These are phyloP conservation scores for Pleurotus giganteus DNA, from an alignment of 768 basidiomycete genomes.

Conservation along the genomic window DNA sequence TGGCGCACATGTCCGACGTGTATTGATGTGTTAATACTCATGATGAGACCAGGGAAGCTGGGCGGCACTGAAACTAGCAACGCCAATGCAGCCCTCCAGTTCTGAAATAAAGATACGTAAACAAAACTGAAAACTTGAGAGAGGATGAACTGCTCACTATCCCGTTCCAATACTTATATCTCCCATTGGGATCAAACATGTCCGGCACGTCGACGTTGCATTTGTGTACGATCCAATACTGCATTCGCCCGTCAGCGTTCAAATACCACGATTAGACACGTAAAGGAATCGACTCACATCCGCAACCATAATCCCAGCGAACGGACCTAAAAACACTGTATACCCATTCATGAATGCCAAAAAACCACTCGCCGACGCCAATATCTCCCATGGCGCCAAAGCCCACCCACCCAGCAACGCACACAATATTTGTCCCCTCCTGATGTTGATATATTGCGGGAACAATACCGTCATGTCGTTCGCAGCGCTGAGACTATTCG, in stretches of 20 bases:
- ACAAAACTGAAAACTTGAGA: constrained; percentile 2
- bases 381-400: constrained; percentile 85
- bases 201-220: constrained; percentile 77
- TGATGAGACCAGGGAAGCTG: constrained; percentile 73
- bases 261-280: neutral
- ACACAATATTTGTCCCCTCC: constrained; percentile 76
- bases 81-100: constrained; percentile 77
- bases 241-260: too few relatives aligned
- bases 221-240: constrained; percentile 80
- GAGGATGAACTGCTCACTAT: constrained; percentile 45
- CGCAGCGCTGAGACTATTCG: constrained; percentile 69
- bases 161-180: constrained; percentile 77
- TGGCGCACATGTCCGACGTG: constrained; percentile 53
- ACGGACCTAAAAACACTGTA: constrained; percentile 83
- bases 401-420: constrained; percentile 84
- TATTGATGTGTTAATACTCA: constrained; percentile 67
- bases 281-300: constrained; percentile 33
- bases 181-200: constrained; percentile 77
- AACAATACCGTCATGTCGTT: constrained; percentile 84
- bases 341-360: constrained; percentile 81
- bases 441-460: constrained; percentile 78
- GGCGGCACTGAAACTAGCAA: constrained; percentile 68
- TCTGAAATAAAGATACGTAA: constrained; percentile 38
- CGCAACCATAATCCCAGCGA: constrained; percentile 66
- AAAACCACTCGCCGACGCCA: constrained; percentile 62